Percentiles rank a stretch among this genome's conserved stretches.
Evolutionary conservation across 768 basidiomycete species (phyloP).

Genomic region (Suillus weaverae): DNA sequence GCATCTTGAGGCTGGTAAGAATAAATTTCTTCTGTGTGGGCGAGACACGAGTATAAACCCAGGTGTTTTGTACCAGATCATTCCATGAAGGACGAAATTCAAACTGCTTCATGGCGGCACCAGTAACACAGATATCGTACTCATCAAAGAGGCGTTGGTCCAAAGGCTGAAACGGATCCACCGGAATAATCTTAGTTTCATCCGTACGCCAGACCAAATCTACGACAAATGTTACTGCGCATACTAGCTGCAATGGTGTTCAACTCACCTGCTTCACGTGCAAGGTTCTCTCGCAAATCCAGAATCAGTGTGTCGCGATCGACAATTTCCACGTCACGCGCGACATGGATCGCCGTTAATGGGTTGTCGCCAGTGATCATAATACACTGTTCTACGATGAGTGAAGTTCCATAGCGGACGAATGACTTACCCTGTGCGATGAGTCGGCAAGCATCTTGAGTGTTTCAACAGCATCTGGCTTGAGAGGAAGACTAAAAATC

Average conservation of each 20-base stretch:
- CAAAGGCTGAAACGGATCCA: conserved; percentile 76
- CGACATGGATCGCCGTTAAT: conserved; percentile 94
- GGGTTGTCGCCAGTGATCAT: conserved; percentile 99
- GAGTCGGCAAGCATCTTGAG: conserved; percentile 95
- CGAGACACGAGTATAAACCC: conserved; percentile 98
- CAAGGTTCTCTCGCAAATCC: conserved; percentile 81
- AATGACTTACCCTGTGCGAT: conserved; percentile 81
- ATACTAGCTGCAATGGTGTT: neutral
- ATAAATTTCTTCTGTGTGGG: conserved; percentile 96
- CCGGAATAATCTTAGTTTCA: conserved; percentile 84
- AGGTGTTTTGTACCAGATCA: conserved; percentile 87
- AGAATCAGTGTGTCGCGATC: conserved; percentile 93
- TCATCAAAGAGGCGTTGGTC: conserved; percentile 75
- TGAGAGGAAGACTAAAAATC: conserved; percentile 97
- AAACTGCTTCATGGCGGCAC: conserved; percentile 88
- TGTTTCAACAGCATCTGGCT: conserved; percentile 85
- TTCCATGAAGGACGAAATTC: conserved; percentile 70
- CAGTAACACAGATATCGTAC: conserved; percentile 97
- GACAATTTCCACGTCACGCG: conserved; percentile 94
- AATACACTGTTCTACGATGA: conserved; percentile 63
- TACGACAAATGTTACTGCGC: conserved; percentile 23
- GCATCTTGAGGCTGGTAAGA: conserved; percentile 81
- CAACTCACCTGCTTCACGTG: conserved; percentile 63
- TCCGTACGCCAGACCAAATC: conserved; percentile 95
- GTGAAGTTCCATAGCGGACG: neutral